Conservation (phyloP, 768 basidiomycete species). For the Amanita inopinata region DNA sequence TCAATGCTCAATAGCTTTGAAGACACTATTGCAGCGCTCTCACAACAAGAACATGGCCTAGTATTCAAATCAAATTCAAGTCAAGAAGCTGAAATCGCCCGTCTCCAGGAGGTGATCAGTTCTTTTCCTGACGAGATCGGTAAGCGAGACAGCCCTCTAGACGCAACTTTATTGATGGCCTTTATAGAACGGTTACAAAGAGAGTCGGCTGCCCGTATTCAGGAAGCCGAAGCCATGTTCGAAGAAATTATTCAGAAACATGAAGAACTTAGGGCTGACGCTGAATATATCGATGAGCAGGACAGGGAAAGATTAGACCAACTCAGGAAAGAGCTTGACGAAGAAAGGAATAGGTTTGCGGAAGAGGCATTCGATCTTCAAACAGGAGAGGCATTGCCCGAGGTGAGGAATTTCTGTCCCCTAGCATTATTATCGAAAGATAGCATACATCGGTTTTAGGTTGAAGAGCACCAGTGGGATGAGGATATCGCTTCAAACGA, state of each 20-base stretch:
- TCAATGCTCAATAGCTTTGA: constrained; percentile 6
- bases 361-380: constrained; percentile 55
- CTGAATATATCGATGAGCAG: constrained; percentile 32
- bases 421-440: no score
- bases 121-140: constrained; percentile 4
- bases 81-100: constrained; percentile 3
- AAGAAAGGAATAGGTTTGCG: constrained; percentile 54
- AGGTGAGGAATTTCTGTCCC: constrained; percentile 34
- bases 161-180: not conserved
- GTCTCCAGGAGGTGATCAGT: not conserved
- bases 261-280: not conserved
- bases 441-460: no score
- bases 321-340: constrained; percentile 48
- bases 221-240: constrained; percentile 4
- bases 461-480: no score
- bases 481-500: no score
- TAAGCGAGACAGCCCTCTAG: not conserved
- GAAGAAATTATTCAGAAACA: constrained; percentile 5
- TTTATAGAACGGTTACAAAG: constrained; percentile 1
- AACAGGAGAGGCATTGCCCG: constrained; percentile 53
- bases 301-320: constrained; percentile 37
- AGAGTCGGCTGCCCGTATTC: constrained; percentile 3
- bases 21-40: not conserved
- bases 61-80: not conserved
- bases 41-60: not conserved